Conservation (phyloP, 2,329 filamentous ascomycete species). For the Lecanoromycetidae sp. region DNA sequence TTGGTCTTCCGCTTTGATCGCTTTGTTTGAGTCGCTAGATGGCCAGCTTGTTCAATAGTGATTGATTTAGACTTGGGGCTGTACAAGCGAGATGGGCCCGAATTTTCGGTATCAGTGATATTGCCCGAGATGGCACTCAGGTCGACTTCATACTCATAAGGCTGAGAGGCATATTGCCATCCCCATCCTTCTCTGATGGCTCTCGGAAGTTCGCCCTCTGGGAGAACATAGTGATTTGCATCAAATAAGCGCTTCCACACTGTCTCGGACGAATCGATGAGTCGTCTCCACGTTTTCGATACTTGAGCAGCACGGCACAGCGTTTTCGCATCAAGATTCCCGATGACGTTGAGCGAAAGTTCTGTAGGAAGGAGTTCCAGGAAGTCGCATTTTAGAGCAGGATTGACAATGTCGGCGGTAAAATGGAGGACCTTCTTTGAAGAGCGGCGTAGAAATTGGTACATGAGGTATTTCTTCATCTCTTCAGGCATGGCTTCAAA, state of each 20-base stretch:
- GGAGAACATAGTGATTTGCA: conserved; percentile 65
- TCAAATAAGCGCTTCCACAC: conserved; percentile 93
- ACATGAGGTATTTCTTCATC: conserved; percentile 94
- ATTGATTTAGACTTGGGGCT: background rate
- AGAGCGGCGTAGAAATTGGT: conserved; percentile 80
- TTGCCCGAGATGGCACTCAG: conserved; percentile 38
- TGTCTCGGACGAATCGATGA: conserved; percentile 85
- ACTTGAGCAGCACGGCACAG: conserved; percentile 86
- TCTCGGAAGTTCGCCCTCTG: conserved; percentile 68
- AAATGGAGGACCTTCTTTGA: conserved; percentile 79
- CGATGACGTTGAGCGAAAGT: conserved; percentile 74
- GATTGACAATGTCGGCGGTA: conserved; percentile 82
- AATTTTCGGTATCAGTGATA: conserved; percentile 16
- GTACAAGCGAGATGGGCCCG: conserved; percentile 6
- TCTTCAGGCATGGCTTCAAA: conserved; percentile 86
- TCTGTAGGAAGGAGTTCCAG: conserved; percentile 72
- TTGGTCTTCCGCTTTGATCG: conserved; percentile 38
- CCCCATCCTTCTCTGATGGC: conserved; percentile 91
- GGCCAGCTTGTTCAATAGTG: conserved; percentile 6
- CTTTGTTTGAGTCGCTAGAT: conserved; percentile 19
- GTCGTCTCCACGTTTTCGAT: conserved; percentile 82
- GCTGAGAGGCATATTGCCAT: conserved; percentile 67
- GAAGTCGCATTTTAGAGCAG: conserved; percentile 89
- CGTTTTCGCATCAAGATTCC: conserved; percentile 73
- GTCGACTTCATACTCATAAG: conserved; percentile 69